Conservation (phyloP, 1,139 yeast species). For the Petasospora fabianii region DNA sequence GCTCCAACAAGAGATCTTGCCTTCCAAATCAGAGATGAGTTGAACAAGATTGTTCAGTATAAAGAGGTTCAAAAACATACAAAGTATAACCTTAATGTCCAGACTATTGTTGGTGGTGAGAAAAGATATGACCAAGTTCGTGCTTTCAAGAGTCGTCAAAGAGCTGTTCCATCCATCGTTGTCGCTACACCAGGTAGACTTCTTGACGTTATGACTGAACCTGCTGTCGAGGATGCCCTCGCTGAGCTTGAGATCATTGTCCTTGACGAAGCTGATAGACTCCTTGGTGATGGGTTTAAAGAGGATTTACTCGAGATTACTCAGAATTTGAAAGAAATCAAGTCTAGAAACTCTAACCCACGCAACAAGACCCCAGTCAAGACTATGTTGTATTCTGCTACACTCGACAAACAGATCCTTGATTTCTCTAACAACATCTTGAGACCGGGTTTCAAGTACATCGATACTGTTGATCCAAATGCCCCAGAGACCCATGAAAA, state of each 20-base stretch:
- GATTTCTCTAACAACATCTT: constrained; percentile 63
- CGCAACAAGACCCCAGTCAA: constrained; percentile 36
- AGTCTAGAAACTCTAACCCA: constrained; percentile 20
- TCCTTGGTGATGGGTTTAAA: constrained; percentile 74
- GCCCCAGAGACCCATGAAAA: constrained; percentile 78
- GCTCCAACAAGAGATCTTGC: constrained; percentile 95
- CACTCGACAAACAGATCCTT: constrained; percentile 67
- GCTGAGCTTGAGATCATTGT: constrained; percentile 58
- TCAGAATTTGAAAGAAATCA: constrained; percentile 40
- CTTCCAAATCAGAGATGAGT: constrained; percentile 71
- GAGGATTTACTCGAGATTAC: constrained; percentile 58
- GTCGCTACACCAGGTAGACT: constrained; percentile 93
- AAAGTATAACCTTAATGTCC: constrained; percentile 33
- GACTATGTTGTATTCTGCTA: constrained; percentile 82
- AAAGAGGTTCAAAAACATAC: constrained; percentile 31
- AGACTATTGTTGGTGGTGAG: constrained; percentile 48
- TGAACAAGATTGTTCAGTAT: constrained; percentile 40
- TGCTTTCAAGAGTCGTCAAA: constrained; percentile 28
- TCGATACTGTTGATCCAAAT: constrained; percentile 73
- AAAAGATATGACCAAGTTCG: constrained; percentile 36
- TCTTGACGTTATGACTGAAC: constrained; percentile 49
- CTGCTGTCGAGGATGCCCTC: constrained; percentile 48
- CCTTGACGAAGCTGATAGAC: constrained; percentile 86
- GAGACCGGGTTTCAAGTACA: constrained; percentile 57
- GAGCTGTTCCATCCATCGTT: constrained; percentile 46